Conservation (phyloP, 2,329 filamentous ascomycete species). For the Arthroderma sp. region DNA sequence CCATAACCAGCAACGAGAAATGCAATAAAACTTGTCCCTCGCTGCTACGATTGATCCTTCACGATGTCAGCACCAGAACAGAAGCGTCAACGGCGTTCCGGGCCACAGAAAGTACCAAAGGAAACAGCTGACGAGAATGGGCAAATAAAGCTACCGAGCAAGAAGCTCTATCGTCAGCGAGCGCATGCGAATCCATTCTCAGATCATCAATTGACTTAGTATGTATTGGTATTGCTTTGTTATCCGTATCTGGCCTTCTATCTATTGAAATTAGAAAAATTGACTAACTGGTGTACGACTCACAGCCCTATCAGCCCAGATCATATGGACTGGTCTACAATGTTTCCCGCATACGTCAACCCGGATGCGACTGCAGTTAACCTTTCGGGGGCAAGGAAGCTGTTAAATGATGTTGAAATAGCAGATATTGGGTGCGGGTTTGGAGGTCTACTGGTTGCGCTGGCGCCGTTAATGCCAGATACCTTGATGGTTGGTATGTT, state of each 20-base stretch:
- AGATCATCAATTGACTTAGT: constrained; percentile 84
- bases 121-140: constrained; percentile 15
- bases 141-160: constrained; percentile 55
- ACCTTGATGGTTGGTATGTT: constrained; percentile 65
- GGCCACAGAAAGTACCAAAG: constrained; percentile 46
- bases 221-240: constrained; percentile 26
- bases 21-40: constrained; percentile 5
- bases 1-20: constrained; percentile 8
- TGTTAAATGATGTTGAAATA: constrained; percentile 67
- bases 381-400: constrained; percentile 25
- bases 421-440: constrained; percentile 97
- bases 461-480: constrained; percentile 69
- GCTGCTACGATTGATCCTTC: neutral
- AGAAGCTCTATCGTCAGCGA: constrained; percentile 91
- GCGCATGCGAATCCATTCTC: constrained; percentile 98
- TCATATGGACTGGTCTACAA: constrained; percentile 80
- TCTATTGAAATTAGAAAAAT: constrained; percentile 7
- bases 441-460: constrained; percentile 75
- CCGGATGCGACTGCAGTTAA: constrained; percentile 26
- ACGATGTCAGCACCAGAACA: constrained; percentile 17
- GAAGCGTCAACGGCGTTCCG: constrained; percentile 56
- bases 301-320: constrained; percentile 62
- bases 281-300: neutral
- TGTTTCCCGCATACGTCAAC: constrained; percentile 63
- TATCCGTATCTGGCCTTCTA: neutral